Evolutionary conservation across 192 early-diverging fungal genomes (phyloP), one percentile per base, ranked within the genome.

Genomic region (Coemansia sp.): DNA sequence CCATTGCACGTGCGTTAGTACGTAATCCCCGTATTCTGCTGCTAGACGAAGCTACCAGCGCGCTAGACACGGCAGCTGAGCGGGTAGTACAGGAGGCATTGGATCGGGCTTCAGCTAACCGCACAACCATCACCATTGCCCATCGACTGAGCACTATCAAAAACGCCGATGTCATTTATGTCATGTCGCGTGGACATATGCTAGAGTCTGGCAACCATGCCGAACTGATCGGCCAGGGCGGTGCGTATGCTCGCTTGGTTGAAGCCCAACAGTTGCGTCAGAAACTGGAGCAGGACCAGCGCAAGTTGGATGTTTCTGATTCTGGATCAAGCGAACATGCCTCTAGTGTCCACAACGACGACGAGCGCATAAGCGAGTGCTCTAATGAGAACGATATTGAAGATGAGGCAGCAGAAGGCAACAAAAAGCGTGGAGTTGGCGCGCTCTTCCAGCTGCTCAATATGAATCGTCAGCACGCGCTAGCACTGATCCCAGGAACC

Each of bases 51-150:
- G 91, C 91, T 23, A 93, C 93, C 12, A 86, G 83, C 14, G 93
- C 93, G 12, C 70, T 95, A 53, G 93, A 95, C 68, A 85, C 89
- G 21, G 80, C 84, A 26, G 84, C 86, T 13, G 90, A 91, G 68
- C 80, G 86, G 18, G 61, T 91, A 8, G 89, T 96, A 4, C 91
- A 95, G 63, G 79, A 86, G 38, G 91, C 93, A 11, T 64, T 95
- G 46, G 91, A 95, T 68, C 74, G 79, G 6, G 90, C 88, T 12
- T 48, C 87, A 1, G 68, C 80, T 23, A 82, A 85, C 58, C 84
- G 94, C 43, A 95, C 93, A 6, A 94, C 93, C 18, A 88, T 97
- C 68, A 87, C 90, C 4, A 87, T 97, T 70, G 94, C 94, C 5
- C 85, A 94, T 68, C 86, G 94, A 31, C 68, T 97, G 28, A 92